Evolutionary conservation across 257 asterid species (phyloP), one percentile per base, ranked within the genome.

Genomic region (Knoxia roxburghii): DNA sequence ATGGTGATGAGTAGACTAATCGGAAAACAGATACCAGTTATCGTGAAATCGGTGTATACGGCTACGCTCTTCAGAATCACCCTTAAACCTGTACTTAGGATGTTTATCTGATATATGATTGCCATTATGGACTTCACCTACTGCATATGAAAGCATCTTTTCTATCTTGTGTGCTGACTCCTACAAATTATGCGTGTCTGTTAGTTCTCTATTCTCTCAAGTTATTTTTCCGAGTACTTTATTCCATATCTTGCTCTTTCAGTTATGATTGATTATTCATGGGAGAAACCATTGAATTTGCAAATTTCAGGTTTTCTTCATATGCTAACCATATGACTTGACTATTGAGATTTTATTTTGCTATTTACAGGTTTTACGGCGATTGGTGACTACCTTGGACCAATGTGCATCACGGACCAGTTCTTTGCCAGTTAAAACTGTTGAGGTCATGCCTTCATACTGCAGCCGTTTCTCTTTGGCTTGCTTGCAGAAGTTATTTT

Each of bases 321-420:
- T n/a, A 43, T 13, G 2, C 39, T 43, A 27, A 8, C 33, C 50
- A 43, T 40, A 18, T 17, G 58, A n/a, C 57, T 6, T 64, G 10
- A 33, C 26, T 58, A n/a, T n/a, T n/a, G n/a, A n/a, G 27, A 14
- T 53, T 66, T 27, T 60, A 7, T 58, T 10, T 62, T 73, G 69
- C 54, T 50, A 15, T 75, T 81, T 30, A 15, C 93, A 93, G 99
- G 82, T 84, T 77, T 67, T 90, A 65, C 90, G 77, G 51, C 85
- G 96, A 76, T 76, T 93, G 73, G 77, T 86, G 70, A 78, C 87
- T 76, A 90, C 99, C 73, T 85, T 93, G 39, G 99, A 93, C 73
- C 94, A 92, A 56, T 93, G 99, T 75, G 99, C 99, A 75, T 93
- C 99, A 4, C 91, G 99, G 52, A 93, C 97, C 56, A 86, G 87